Conservation (phyloP, 129 eudicot genomes). For the Lactuca saligna region DNA sequence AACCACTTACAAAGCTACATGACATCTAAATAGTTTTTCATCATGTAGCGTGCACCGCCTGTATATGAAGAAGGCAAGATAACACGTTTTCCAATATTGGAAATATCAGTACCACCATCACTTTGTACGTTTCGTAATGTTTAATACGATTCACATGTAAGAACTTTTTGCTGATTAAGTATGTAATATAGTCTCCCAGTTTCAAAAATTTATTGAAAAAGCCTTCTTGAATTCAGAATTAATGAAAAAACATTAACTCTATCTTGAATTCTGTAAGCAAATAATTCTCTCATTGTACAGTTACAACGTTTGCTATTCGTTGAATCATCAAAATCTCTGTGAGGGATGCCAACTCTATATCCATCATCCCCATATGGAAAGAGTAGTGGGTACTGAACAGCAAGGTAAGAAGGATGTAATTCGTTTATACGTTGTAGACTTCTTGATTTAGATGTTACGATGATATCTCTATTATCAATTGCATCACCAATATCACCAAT, state of each 20-base stretch:
- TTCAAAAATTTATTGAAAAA: too few relatives aligned
- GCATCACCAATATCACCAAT: background rate
- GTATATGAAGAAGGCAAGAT: too few relatives aligned
- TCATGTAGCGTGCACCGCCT: too few relatives aligned
- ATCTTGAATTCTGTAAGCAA: background rate
- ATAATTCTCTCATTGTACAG: background rate
- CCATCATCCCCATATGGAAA: conserved; percentile 7
- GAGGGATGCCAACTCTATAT: background rate
- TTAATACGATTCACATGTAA: too few relatives aligned
- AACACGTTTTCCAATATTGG: too few relatives aligned
- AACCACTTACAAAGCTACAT: too few relatives aligned
- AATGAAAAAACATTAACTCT: too few relatives aligned
- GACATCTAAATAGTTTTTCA: background rate
- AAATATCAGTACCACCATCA: too few relatives aligned
- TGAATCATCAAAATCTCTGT: background rate
- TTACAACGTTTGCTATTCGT: background rate
- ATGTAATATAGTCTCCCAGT: too few relatives aligned
- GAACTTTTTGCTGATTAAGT: too few relatives aligned
- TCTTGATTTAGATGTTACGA: background rate
- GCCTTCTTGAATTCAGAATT: too few relatives aligned
- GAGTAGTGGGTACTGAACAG: background rate
- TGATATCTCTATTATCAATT: conserved; percentile 1
- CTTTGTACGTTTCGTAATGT: too few relatives aligned
- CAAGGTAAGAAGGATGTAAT: background rate
- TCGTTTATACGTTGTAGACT: background rate